phyloP scores from a whole-genome alignment of 2,329 filamentous ascomycete genomes.

The Lecanicillium sp. region DNA sequence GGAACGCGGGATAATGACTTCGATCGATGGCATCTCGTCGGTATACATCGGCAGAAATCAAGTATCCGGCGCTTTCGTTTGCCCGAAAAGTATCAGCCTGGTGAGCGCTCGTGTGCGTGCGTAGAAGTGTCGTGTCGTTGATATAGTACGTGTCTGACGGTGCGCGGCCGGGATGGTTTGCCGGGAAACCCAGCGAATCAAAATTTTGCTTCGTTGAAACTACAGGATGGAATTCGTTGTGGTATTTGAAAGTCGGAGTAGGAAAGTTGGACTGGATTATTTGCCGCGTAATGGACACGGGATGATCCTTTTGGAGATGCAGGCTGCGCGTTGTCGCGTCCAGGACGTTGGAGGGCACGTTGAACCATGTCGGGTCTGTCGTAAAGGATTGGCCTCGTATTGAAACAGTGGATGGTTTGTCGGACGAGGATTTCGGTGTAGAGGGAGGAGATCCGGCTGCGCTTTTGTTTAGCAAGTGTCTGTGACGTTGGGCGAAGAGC shows the following conservation, averaged over 20 bases:
- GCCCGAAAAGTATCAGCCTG: slow-evolving; percentile 73
- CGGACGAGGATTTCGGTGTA: slow-evolving; percentile 6
- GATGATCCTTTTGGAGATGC: slow-evolving; percentile 88
- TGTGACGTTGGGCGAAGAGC: too few species aligned
- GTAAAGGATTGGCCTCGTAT: slow-evolving; percentile 57
- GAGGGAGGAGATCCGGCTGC: too few species aligned
- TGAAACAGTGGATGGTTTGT: slow-evolving; percentile 25
- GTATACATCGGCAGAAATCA: slow-evolving; percentile 92
- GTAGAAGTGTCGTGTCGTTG: slow-evolving; percentile 71
- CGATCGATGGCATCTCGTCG: slow-evolving; percentile 89
- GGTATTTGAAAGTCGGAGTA: slow-evolving; percentile 59
- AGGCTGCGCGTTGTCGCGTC: slow-evolving; percentile 66
- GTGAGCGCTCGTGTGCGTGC: slow-evolving; percentile 93
- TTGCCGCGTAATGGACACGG: slow-evolving; percentile 79
- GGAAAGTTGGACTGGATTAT: slow-evolving; percentile 90
- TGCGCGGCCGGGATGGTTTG: slow-evolving; percentile 79
- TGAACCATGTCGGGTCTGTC: slow-evolving; percentile 73
- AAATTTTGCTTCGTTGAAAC: slow-evolving; percentile 86
- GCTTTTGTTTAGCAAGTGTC: too few species aligned
- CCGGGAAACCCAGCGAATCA: slow-evolving; percentile 87
- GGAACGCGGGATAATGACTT: slow-evolving; percentile 93
- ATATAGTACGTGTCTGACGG: slow-evolving; percentile 94
- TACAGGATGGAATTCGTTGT: slow-evolving; percentile 74
- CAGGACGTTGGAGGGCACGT: slow-evolving; percentile 68
- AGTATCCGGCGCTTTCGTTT: slow-evolving; percentile 68